These are phyloP conservation scores for Lachancea meyersii DNA, from an alignment of 805 yeast species.

Conservation along the genomic window DNA sequence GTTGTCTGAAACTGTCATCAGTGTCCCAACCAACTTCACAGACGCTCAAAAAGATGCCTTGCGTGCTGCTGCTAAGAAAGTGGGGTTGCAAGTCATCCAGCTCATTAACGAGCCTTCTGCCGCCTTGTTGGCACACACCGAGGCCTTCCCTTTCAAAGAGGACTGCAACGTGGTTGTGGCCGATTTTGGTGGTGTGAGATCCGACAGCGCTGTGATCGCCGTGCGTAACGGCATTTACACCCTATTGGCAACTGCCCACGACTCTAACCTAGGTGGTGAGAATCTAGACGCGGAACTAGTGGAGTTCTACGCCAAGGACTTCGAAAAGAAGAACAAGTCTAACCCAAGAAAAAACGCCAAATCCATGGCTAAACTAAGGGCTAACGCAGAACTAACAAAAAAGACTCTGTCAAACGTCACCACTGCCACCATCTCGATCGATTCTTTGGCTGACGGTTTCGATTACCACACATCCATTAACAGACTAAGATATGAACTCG, in stretches of 20 bases:
- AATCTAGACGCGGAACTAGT: slow-evolving; percentile 72
- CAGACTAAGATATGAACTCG: slow-evolving; percentile 88
- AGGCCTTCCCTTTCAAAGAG: slow-evolving; percentile 40
- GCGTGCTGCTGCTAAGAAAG: slow-evolving; percentile 52
- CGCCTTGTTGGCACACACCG: slow-evolving; percentile 73
- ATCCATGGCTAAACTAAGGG: slow-evolving; percentile 80
- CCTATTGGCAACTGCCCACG: slow-evolving; percentile 77
- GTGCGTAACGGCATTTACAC: slow-evolving; percentile 93
- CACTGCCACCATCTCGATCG: slow-evolving; percentile 86
- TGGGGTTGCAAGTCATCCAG: slow-evolving; percentile 78
- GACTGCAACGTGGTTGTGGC: slow-evolving; percentile 60
- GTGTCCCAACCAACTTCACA: slow-evolving; percentile 85
- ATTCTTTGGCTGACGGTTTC: slow-evolving; percentile 86
- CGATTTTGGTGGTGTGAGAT: slow-evolving; percentile 93
- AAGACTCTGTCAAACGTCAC: slow-evolving; percentile 88
- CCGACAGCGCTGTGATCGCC: slow-evolving; percentile 91
- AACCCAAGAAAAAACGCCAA: slow-evolving; percentile 78
- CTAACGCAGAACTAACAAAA: slow-evolving; percentile 77
- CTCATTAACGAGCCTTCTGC: slow-evolving; percentile 89
- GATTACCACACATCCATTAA: slow-evolving; percentile 91
- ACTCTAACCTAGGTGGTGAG: slow-evolving; percentile 80
- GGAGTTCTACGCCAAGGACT: slow-evolving; percentile 86
- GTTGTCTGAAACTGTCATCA: slow-evolving; percentile 76
- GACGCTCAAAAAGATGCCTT: slow-evolving; percentile 65
- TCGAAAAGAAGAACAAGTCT: slow-evolving; percentile 76